Conservation (phyloP, 768 basidiomycete genomes). For the Mycena leptocephala region DNA sequence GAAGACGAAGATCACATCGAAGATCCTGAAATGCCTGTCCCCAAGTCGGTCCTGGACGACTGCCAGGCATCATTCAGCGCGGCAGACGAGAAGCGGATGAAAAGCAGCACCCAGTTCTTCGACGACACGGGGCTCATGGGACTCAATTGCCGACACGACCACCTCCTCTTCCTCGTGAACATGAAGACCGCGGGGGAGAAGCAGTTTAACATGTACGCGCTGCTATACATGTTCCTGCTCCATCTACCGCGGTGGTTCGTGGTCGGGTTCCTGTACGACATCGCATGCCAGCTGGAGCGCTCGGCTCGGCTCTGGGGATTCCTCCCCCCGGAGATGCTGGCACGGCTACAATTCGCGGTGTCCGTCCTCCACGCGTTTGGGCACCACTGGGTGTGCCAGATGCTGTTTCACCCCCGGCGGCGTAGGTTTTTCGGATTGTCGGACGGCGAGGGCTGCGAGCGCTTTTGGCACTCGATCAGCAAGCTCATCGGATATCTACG, state of each 20-base stretch:
- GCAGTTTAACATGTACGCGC: conserved; percentile 36
- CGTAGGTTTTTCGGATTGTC: conserved; percentile 43
- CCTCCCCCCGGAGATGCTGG: too few relatives aligned
- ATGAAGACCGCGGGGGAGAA: conserved; percentile 52
- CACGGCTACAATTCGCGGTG: conserved; percentile 44
- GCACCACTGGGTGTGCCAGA: conserved; percentile 54
- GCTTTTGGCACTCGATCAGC: conserved; percentile 44
- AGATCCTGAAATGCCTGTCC: conserved; percentile 40
- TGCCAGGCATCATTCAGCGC: conserved; percentile 44
- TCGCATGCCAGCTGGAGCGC: conserved; percentile 47
- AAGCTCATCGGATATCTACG: conserved; percentile 30
- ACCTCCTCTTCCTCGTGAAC: conserved; percentile 51
- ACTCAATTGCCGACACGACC: conserved; percentile 54
- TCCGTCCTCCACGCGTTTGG: conserved; percentile 56
- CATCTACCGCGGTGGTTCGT: conserved; percentile 40
- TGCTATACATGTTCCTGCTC: conserved; percentile 46
- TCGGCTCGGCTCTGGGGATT: conserved; percentile 18
- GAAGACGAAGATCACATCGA: conserved; percentile 36
- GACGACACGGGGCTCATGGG: conserved; percentile 56
- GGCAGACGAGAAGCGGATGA: conserved; percentile 43
- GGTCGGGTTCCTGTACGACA: conserved; percentile 43
- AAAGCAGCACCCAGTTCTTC: conserved; percentile 47
- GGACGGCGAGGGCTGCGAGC: conserved; percentile 48
- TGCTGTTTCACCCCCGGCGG: conserved; percentile 49
- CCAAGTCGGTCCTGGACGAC: conserved; percentile 48